Evolutionary conservation across 2,329 filamentous ascomycete species (phyloP).

Genomic region (Exophiala mesophila): DNA sequence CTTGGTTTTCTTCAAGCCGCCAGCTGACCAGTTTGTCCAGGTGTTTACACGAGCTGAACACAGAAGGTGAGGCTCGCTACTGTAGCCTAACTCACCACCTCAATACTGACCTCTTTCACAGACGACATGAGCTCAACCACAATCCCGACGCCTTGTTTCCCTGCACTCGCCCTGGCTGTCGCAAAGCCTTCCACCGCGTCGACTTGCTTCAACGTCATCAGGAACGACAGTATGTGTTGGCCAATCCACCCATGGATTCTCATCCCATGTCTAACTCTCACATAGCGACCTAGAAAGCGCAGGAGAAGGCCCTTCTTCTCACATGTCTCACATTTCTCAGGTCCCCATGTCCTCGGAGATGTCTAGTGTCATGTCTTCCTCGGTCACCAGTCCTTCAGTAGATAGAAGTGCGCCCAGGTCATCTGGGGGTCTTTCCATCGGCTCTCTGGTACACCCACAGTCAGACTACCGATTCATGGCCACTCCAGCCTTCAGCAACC

Average conservation of each 20-base stretch:
- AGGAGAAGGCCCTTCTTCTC: constrained; percentile 10
- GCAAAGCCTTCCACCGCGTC: constrained; percentile 45
- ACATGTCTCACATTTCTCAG: constrained; percentile 15
- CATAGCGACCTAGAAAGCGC: constrained; percentile 21
- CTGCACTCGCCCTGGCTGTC: constrained; percentile 41
- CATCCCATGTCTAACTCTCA: constrained; percentile 6
- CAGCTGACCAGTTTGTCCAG: constrained; percentile 29
- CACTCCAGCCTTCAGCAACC: constrained; percentile 21
- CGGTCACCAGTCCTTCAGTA: constrained; percentile 21
- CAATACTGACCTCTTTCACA: constrained; percentile 26
- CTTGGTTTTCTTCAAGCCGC: no score
- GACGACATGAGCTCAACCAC: constrained; percentile 48
- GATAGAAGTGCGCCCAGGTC: constrained; percentile 21
- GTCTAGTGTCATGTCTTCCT: constrained; percentile 22
- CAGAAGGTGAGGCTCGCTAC: constrained; percentile 29
- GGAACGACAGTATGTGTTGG: constrained; percentile 44
- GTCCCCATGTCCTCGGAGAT: constrained; percentile 19
- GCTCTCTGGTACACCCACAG: constrained; percentile 27
- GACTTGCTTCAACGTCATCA: constrained; percentile 46
- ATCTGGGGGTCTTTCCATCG: constrained; percentile 25
- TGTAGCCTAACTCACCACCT: background rate
- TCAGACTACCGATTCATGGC: constrained; percentile 22
- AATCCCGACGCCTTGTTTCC: constrained; percentile 43
- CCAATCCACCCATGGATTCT: no score
- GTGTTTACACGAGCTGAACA: constrained; percentile 49